These are phyloP conservation scores for Calvatia gigantea DNA, from an alignment of 768 basidiomycete species.

Conservation along the genomic window DNA sequence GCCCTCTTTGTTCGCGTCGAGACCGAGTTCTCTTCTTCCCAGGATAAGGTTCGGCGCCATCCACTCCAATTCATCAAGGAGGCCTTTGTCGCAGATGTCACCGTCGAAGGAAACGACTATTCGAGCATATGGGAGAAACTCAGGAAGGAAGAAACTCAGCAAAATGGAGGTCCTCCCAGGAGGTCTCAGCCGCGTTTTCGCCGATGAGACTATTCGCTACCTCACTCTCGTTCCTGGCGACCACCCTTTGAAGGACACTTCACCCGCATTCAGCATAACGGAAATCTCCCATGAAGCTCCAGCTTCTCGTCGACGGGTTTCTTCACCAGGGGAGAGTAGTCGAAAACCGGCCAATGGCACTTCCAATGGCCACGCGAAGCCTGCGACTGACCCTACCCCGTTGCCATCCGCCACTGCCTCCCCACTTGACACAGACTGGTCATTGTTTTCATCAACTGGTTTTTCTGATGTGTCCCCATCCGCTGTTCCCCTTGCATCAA, in stretches of 20 bases:
- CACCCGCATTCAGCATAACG: constrained; percentile 26
- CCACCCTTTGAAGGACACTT: constrained; percentile 24
- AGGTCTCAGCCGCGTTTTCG: constrained; percentile 48
- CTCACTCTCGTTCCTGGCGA: constrained; percentile 49
- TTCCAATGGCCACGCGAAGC: constrained; percentile 25
- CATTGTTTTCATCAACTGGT: constrained; percentile 63
- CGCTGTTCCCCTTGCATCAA: constrained; percentile 46
- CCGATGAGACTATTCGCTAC: constrained; percentile 64
- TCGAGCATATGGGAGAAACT: constrained; percentile 53
- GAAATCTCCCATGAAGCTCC: constrained; percentile 8
- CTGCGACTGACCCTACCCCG: constrained; percentile 28
- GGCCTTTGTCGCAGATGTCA: constrained; percentile 43
- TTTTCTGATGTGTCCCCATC: constrained; percentile 44
- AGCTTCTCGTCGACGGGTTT: constrained; percentile 28
- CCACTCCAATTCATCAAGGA: constrained; percentile 60
- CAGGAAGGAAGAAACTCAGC: constrained; percentile 35
- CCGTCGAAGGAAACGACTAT: constrained; percentile 30
- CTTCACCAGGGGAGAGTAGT: constrained; percentile 17
- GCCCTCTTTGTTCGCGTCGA: constrained; percentile 69
- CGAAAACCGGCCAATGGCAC: constrained; percentile 13
- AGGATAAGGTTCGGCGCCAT: constrained; percentile 35
- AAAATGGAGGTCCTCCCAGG: constrained; percentile 27
- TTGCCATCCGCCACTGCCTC: constrained; percentile 25
- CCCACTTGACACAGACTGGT: constrained; percentile 51
- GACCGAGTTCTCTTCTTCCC: constrained; percentile 41